Base-by-base conservation (phyloP, 139 green algal species). In the Tetraselmis striata region DNA sequence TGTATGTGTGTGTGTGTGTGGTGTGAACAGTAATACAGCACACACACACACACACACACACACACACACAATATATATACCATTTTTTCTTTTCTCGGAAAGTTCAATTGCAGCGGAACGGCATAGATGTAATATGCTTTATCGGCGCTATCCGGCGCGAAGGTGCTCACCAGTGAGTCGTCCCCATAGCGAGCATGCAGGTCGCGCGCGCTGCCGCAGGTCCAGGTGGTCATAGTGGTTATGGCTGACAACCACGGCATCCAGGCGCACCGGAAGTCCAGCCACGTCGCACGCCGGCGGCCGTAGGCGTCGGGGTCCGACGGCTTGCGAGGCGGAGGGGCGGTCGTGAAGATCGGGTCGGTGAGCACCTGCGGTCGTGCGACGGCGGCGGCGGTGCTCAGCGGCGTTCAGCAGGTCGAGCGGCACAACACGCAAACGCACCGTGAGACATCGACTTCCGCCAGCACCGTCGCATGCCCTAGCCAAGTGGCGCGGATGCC, bases 151-250 rank as follows among this genome's bases (percentile, higher is more conserved):
- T n/a, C n/a, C n/a, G n/a, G n/a, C n/a, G n/a, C n/a, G n/a, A n/a
- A n/a, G n/a, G n/a, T n/a, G n/a, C n/a, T n/a, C n/a, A n/a, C n/a
- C n/a, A n/a, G n/a, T n/a, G n/a, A n/a, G 74, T 28, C n/a, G 26
- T 77, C 25, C 23, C n/a, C 74, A 2, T 28, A 28, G 74, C 74
- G n/a, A 2, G 22, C 45, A 18, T 67, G 45, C 45, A 67, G 45
- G 5, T 67, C 11, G 45, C 5, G 11, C 5, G 22, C 58, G 23
- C 18, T 28, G 79, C 23, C 23, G 28, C n/a, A 32, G 18, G 59
- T 82, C 79, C 23, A 82, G 79, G 58, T 82, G 79, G 58, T 82
- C 79, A 30, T 77, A 82, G 58, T 82, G 79, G 59, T 82, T 26
- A 28, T 82, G 79, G 79, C 11, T 30, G 31, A 82, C 81, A 18